Evolutionary conservation across 306 rosid species (phyloP).

Genomic region (Gastrolobium villosum): DNA sequence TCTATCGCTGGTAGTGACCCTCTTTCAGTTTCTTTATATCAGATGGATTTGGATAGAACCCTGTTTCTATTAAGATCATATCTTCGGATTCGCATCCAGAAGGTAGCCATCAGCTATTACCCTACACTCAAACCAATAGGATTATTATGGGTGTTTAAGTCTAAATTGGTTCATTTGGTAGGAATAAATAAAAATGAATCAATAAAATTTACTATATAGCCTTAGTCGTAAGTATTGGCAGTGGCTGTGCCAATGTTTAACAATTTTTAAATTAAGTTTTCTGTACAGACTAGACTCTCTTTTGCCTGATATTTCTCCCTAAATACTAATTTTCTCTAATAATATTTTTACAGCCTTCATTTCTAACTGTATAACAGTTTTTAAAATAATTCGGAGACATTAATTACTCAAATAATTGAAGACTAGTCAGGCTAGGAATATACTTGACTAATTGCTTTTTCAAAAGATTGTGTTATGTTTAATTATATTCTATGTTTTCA

Average conservation of each 20-base stretch:
- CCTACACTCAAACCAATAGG: not conserved
- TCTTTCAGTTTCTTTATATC: conserved; percentile 84
- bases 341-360: conserved; percentile 11
- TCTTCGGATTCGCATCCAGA: conserved; percentile 85
- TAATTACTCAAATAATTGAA: conserved; percentile 36
- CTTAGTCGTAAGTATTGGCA: not conserved
- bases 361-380: conserved; percentile 14
- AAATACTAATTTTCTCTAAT: not conserved
- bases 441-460: conserved; percentile 27
- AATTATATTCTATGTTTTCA: conserved; percentile 26
- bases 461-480: conserved; percentile 29
- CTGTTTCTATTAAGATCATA: conserved; percentile 87
- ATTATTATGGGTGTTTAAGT: not conserved
- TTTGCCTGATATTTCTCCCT: conserved; percentile 12
- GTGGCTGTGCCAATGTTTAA: not conserved
- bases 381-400: not conserved
- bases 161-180: conserved; percentile 20
- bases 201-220: not conserved
- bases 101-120: conserved; percentile 58
- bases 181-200: not conserved
- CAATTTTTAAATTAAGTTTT: conserved; percentile 22
- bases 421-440: not conserved
- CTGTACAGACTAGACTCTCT: not conserved
- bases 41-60: conserved; percentile 94
- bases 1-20: conserved; percentile 68